Conservation (phyloP, 116 monocot species). For the Phalaenopsis hybrid region DNA sequence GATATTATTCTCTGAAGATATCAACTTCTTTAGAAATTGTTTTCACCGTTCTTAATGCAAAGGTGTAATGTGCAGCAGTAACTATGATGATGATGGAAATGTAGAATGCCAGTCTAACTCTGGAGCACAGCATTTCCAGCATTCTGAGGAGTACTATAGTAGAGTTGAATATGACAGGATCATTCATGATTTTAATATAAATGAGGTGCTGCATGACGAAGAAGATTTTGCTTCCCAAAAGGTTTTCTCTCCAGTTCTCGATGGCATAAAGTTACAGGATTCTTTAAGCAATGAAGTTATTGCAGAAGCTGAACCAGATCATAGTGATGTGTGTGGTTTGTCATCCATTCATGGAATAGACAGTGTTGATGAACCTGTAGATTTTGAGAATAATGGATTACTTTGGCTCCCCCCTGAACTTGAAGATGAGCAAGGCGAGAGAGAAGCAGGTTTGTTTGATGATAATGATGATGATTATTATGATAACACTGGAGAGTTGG, state of each 20-base stretch:
- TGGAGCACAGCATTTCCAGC: conserved; percentile 24
- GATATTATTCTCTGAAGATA: no score
- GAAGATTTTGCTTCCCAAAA: conserved; percentile 27
- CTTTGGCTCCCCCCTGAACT: conserved; percentile 89
- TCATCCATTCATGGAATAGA: conserved; percentile 64
- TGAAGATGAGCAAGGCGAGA: conserved; percentile 71
- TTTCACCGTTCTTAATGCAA: no score
- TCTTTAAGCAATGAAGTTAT: conserved; percentile 30
- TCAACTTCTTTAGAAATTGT: no score
- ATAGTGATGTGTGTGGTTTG: conserved; percentile 36
- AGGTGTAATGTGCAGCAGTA: no score
- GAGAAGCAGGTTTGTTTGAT: conserved; percentile 30
- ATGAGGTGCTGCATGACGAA: conserved; percentile 22
- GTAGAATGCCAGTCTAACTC: conserved; percentile 35
- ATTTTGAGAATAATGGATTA: conserved; percentile 73
- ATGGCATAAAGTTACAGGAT: conserved; percentile 27
- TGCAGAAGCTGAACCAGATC: conserved; percentile 29
- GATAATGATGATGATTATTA: conserved; percentile 44
- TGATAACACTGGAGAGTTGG: conserved; percentile 34
- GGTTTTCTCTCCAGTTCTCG: conserved; percentile 17
- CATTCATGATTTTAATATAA: conserved; percentile 19
- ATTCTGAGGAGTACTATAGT: conserved; percentile 43
- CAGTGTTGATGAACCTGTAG: conserved; percentile 47
- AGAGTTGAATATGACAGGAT: conserved; percentile 36
- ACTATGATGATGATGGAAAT: conserved; percentile 54